phyloP scores from a whole-genome alignment of 345 rosid genomes.

The Cochlearia excelsa region DNA sequence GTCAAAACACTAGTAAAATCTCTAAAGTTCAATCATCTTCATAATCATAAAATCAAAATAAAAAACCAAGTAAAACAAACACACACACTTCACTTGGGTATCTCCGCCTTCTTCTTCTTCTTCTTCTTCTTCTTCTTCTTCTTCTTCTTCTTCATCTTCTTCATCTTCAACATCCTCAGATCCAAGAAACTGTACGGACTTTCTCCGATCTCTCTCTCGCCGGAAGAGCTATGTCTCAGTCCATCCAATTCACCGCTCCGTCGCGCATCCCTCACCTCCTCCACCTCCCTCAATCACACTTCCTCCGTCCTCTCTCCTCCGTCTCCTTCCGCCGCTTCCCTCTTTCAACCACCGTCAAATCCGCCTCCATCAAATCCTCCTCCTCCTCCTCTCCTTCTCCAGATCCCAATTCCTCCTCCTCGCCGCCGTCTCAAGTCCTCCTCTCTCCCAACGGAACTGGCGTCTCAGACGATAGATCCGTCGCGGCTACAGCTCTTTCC shows the following conservation, averaged over 20 bases:
- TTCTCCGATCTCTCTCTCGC: slow-evolving; percentile 21
- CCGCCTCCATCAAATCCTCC: slow-evolving; percentile 51
- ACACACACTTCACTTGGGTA: slow-evolving; percentile 24
- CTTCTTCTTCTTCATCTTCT: slow-evolving; percentile 7
- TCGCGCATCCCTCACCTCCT: slow-evolving; percentile 39
- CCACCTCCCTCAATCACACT: slow-evolving; percentile 34
- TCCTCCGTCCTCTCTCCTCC: slow-evolving; percentile 36
- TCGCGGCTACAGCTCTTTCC: slow-evolving; percentile 18
- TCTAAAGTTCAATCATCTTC: too few relatives aligned
- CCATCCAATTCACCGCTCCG: slow-evolving; percentile 59
- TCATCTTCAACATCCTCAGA: neutral
- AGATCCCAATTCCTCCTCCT: slow-evolving; percentile 45
- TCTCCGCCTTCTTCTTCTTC: slow-evolving; percentile 28
- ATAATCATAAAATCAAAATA: neutral
- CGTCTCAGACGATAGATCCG: slow-evolving; percentile 34
- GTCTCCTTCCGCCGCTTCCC: slow-evolving; percentile 40
- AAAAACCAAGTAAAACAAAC: neutral
- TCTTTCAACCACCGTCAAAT: slow-evolving; percentile 24
- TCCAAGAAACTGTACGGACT: slow-evolving; percentile 5
- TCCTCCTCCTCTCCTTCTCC: slow-evolving; percentile 44
- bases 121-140: neutral
- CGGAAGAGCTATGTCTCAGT: slow-evolving; percentile 51
- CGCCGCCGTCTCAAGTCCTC: slow-evolving; percentile 43
- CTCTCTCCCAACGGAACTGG: slow-evolving; percentile 56
- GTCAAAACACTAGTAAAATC: too few relatives aligned